Evolutionary conservation across 768 basidiomycete genomes (phyloP).

Genomic region (Agaricus blazei): DNA sequence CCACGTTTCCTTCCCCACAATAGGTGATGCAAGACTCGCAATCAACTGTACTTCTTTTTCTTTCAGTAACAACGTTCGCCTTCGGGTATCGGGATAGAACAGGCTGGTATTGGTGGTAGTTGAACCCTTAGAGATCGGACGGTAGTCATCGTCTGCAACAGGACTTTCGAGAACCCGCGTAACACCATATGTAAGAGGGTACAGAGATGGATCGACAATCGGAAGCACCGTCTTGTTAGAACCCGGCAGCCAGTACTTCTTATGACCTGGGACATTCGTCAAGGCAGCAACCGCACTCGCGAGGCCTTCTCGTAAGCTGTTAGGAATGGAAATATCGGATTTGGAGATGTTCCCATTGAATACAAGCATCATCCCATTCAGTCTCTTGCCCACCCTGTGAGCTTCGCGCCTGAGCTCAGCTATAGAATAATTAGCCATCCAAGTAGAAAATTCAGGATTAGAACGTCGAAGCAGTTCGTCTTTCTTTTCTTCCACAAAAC

Average conservation of each 20-base stretch:
- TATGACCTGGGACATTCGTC: slow-evolving; percentile 25
- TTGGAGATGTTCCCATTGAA: slow-evolving; percentile 19
- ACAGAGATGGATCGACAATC: slow-evolving; percentile 40
- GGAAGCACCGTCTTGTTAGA: slow-evolving; percentile 31
- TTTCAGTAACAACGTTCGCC: too few species aligned
- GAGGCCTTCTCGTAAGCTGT: slow-evolving; percentile 15
- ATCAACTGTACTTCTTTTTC: background rate
- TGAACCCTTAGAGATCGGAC: too few species aligned
- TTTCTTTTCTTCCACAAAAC: slow-evolving; percentile 17
- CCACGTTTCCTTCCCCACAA: slow-evolving; percentile 13
- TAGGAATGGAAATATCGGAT: slow-evolving; percentile 25
- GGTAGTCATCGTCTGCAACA: too few species aligned
- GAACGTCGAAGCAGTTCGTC: background rate
- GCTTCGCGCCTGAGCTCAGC: slow-evolving; percentile 19
- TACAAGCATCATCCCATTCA: slow-evolving; percentile 12
- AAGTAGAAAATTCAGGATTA: slow-evolving; percentile 1
- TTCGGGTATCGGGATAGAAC: too few species aligned
- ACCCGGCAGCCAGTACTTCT: slow-evolving; percentile 39
- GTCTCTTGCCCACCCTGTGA: slow-evolving; percentile 7
- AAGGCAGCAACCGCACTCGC: slow-evolving; percentile 19
- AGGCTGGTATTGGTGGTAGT: too few species aligned
- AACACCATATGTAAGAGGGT: slow-evolving; percentile 27
- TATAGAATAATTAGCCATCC: slow-evolving; percentile 19
- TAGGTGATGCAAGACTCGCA: slow-evolving; percentile 13
- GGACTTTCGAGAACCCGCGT: slow-evolving; percentile 14